phyloP scores from a whole-genome alignment of 2,329 filamentous ascomycete species.

The Cladorrhinum sp. region DNA sequence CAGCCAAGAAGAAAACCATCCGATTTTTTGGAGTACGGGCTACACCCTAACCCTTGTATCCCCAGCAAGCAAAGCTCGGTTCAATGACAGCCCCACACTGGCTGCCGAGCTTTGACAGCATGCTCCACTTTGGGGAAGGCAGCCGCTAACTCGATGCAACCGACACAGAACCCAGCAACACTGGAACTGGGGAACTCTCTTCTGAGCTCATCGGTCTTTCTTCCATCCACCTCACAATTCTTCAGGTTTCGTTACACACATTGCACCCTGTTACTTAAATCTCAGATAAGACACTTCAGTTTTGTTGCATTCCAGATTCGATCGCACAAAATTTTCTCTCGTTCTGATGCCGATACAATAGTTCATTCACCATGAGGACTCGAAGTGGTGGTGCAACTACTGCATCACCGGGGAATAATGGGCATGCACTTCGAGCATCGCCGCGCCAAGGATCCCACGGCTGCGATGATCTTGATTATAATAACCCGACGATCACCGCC shows the following conservation, averaged over 20 bases:
- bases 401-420: conserved; percentile 13
- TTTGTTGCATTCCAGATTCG: background rate
- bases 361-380: conserved; percentile 13
- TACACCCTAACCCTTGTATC: background rate
- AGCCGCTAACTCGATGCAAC: background rate
- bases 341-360: background rate
- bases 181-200: background rate
- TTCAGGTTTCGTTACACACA: background rate
- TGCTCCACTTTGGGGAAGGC: background rate
- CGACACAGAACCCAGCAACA: background rate
- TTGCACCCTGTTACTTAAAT: background rate
- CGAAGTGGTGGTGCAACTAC: conserved; percentile 9
- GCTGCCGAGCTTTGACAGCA: background rate
- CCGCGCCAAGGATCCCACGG: conserved; percentile 23
- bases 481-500: conserved; percentile 12
- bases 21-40: background rate
- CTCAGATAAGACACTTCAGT: background rate
- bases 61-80: background rate
- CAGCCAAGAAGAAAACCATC: background rate
- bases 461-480: conserved; percentile 16
- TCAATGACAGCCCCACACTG: background rate
- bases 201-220: background rate
- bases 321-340: background rate
- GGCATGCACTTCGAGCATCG: conserved; percentile 11
- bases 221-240: background rate